A percentile compares a stretch with the other conserved stretches of the same genome.
Evolutionary conservation across 176 grass and related monocot genomes (phyloP).

Genomic region (Oryza glumipatula): DNA sequence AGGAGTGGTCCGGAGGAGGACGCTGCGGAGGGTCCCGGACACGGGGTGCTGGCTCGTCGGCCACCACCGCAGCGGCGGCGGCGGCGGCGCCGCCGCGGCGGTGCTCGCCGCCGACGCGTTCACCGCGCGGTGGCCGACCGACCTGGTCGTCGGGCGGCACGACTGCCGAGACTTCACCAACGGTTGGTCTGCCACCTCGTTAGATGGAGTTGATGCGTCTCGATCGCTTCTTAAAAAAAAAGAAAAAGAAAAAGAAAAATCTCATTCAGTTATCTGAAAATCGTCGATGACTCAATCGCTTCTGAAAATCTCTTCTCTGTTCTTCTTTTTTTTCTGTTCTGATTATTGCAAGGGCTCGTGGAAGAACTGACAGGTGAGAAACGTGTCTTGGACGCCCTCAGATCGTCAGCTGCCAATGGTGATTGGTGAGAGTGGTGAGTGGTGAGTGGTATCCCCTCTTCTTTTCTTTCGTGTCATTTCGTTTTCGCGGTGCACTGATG

Average conservation of each 20-base stretch:
- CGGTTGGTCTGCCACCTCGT: slow-evolving; percentile 40
- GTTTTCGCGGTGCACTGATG: slow-evolving; percentile 26
- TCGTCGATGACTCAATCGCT: neutral
- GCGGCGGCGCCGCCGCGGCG: slow-evolving; percentile 43
- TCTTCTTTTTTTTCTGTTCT: neutral
- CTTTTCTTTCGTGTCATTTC: neutral
- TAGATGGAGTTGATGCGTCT: neutral
- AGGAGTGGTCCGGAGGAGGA: slow-evolving; percentile 76
- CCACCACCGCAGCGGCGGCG: slow-evolving; percentile 41
- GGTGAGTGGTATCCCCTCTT: neutral
- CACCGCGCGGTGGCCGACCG: slow-evolving; percentile 70
- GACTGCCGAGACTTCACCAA: slow-evolving; percentile 86
- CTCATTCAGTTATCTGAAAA: neutral
- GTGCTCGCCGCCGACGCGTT: slow-evolving; percentile 59
- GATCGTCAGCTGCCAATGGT: slow-evolving; percentile 8
- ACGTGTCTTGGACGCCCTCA: slow-evolving; percentile 58
- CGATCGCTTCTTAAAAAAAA: neutral
- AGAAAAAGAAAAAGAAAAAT: no score
- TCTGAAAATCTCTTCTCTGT: neutral
- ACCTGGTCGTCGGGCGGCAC: slow-evolving; percentile 69
- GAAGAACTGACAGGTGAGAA: slow-evolving; percentile 74
- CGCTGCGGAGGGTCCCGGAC: slow-evolving; percentile 56
- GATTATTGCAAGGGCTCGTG: slow-evolving; percentile 60
- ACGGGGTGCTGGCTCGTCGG: slow-evolving; percentile 80
- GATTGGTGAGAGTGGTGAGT: neutral